Evolutionary conservation across 768 basidiomycete genomes (phyloP), one percentile per base, ranked within the genome.

Genomic region (Royoungia palumana): DNA sequence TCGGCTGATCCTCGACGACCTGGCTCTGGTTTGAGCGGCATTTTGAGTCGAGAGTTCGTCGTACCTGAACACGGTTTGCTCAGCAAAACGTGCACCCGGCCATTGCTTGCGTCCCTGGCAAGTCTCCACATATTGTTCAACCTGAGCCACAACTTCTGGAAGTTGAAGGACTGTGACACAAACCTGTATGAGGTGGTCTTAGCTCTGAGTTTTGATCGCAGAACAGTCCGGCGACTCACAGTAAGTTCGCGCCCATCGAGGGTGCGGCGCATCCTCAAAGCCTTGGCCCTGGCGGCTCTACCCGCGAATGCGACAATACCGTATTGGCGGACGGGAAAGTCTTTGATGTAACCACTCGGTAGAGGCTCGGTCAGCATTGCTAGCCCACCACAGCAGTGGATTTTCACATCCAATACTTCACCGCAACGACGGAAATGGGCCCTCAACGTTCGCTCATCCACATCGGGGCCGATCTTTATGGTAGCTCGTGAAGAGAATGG

Each of bases 301-400:
- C 71, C 63, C 0, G 41, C 57, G 53, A 82, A 84, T 17, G 72
- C 63, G 6, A 85, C 54, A 6, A 73, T 72, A 19, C 79, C 84
- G 53, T 84, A 85, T 53, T 73, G 74, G 16, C 70, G 68, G 51
- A 75, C 63, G 12, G 57, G 68, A 47, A 70, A 64, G 20, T 76
- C 74, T 24, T 66, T 63, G 56, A 74, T 50, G 38, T 62, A 62
- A 7, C 47, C 50, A 44, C 51, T 49, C 21, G 61, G 46, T 46
- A 62, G 51, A 24, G 56, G 64, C 28, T 50, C 66, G 1, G 51
- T 40, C 3, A 62, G 57, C 66, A 58, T 64, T 1, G 60, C 64
- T 19, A 68, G 51, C 28, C 66, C 66, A 40, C 68, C 68, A 25
- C 66, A 67, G 22, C 68, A 70, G 45, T 62, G 58, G 35, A 71